Evolutionary conservation across 306 rosid genomes (phyloP).

Genomic region (Argentina anserina): DNA sequence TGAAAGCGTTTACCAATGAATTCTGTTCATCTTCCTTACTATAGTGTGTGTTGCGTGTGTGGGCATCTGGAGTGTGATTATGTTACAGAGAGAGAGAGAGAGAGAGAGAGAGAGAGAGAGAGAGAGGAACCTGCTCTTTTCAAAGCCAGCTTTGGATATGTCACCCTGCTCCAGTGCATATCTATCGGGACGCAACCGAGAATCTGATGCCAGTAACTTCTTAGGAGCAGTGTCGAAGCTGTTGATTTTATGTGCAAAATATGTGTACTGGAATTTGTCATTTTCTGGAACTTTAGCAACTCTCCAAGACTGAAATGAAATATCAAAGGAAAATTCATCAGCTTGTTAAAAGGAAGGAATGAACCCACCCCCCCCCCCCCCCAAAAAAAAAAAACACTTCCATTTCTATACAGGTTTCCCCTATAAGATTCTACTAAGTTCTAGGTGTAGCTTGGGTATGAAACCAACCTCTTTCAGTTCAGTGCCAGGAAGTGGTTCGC

Average conservation of each 20-base stretch:
- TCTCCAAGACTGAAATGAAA: conserved; percentile 19
- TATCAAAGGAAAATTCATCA: neutral
- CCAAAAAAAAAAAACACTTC: neutral
- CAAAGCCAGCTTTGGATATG: conserved; percentile 77
- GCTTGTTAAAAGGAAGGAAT: neutral
- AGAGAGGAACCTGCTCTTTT: conserved; percentile 67
- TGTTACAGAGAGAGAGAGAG: conserved; percentile 26
- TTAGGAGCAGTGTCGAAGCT: conserved; percentile 88
- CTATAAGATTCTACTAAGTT: neutral
- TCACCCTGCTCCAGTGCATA: conserved; percentile 81
- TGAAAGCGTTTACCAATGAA: neutral
- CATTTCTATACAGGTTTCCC: neutral
- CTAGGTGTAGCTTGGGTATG: conserved; percentile 4
- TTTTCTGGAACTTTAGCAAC: conserved; percentile 70
- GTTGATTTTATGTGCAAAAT: conserved; percentile 86
- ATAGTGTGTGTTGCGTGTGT: neutral
- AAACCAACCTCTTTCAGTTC: conserved; percentile 75
- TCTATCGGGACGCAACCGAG: conserved; percentile 93
- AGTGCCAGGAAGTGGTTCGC: conserved; percentile 86
- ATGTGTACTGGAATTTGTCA: conserved; percentile 77
- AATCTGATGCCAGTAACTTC: conserved; percentile 80
- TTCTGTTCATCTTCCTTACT: neutral
- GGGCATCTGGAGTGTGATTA: neutral
- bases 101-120: conserved; percentile 28
- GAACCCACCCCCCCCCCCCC: no score